Evolutionary conservation across 225 moss, liverwort and hornwort species (phyloP).

Genomic region (Asterella californica): DNA sequence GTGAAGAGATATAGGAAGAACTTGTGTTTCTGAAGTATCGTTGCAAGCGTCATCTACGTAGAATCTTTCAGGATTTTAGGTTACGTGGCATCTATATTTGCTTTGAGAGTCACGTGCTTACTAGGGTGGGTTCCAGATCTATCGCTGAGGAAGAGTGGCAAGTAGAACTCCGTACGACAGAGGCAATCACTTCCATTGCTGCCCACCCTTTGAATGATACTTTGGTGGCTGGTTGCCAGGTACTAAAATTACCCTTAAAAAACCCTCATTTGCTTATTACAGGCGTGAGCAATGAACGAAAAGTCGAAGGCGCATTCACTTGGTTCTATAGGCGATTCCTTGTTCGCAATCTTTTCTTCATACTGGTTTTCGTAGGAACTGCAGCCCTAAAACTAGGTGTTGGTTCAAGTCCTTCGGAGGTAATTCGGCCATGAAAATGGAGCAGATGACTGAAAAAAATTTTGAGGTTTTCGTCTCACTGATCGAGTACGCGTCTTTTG

Average conservation of each 20-base stretch:
- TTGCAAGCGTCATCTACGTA: neutral
- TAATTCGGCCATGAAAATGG: no score
- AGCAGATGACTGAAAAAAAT: no score
- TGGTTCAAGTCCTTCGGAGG: no score
- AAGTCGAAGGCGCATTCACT: no score
- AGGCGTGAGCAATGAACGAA: no score
- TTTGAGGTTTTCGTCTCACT: neutral
- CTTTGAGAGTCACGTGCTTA: neutral
- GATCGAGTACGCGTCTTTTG: neutral
- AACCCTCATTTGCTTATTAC: no score
- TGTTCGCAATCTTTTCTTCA: no score
- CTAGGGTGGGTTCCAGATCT: constrained; percentile 5
- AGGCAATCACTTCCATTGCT: constrained; percentile 60
- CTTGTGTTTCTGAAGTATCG: neutral
- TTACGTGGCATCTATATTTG: neutral
- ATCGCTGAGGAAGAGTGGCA: constrained; percentile 39
- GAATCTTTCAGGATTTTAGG: no score
- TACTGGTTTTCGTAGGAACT: no score
- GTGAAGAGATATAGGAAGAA: neutral
- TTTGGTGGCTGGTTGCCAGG: constrained; percentile 81
- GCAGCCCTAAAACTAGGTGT: no score
- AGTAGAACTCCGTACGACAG: constrained; percentile 53
- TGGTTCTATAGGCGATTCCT: no score
- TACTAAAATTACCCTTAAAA: constrained; percentile 8
- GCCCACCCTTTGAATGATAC: constrained; percentile 71